A percentile compares a stretch with the other conserved stretches of the same genome.
These are phyloP conservation scores for Rubus idaeus DNA, from an alignment of 306 rosid species.

Conservation along the genomic window DNA sequence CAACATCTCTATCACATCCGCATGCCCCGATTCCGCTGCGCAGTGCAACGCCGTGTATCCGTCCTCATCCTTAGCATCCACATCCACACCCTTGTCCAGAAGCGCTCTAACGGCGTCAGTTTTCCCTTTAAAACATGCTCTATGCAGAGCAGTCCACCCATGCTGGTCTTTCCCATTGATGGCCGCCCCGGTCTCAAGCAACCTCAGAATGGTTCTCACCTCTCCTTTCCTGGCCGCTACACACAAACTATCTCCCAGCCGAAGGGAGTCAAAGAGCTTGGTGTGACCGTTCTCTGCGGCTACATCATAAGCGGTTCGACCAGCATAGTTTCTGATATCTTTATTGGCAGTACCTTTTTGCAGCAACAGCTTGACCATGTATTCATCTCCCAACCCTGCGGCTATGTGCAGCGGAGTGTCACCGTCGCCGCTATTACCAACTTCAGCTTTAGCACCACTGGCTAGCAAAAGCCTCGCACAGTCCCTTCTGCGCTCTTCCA, in stretches of 20 bases:
- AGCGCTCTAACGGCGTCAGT: conserved; percentile 41
- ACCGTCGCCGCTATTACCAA: conserved; percentile 45
- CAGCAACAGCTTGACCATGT: conserved; percentile 59
- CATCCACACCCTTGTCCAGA: conserved; percentile 61
- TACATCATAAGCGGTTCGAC: conserved; percentile 60
- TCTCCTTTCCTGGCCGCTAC: conserved; percentile 67
- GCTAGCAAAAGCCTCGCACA: conserved; percentile 63
- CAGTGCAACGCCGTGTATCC: conserved; percentile 86
- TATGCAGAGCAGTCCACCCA: conserved; percentile 81
- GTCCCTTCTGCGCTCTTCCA: conserved; percentile 53
- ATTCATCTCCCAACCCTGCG: conserved; percentile 64
- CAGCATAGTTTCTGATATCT: conserved; percentile 46
- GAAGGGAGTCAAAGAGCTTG: conserved; percentile 57
- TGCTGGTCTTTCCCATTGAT: conserved; percentile 72
- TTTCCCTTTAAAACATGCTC: conserved; percentile 73
- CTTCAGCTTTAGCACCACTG: conserved; percentile 47
- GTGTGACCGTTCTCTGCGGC: conserved; percentile 59
- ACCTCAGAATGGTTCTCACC: conserved; percentile 49
- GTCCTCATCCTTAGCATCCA: conserved; percentile 67
- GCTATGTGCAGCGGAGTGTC: conserved; percentile 71
- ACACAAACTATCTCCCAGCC: conserved; percentile 63
- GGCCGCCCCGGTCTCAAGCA: conserved; percentile 54
- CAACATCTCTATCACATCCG: conserved; percentile 56
- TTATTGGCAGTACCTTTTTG: conserved; percentile 67
- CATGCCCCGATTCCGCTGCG: conserved; percentile 67